Evolutionary conservation across 108 stramenopile species (phyloP).

Genomic region (Phaeodactylum tricornutum): DNA sequence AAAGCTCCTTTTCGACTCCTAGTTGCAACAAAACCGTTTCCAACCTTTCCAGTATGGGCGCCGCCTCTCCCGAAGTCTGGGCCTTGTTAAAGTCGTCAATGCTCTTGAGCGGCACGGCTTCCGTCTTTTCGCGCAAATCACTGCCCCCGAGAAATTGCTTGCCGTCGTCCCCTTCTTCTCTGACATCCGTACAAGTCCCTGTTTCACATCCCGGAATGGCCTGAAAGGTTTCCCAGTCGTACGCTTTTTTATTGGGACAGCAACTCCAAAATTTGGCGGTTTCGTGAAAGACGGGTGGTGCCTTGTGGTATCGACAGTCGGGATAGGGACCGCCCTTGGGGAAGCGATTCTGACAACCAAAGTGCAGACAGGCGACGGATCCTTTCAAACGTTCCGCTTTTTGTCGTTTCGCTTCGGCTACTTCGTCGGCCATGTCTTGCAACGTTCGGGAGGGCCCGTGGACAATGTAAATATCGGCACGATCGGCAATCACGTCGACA

Average conservation of each 20-base stretch:
- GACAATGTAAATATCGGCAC: slow-evolving; percentile 62
- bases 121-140: slow-evolving; percentile 58
- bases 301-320: slow-evolving; percentile 75
- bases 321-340: slow-evolving; percentile 68
- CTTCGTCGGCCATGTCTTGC: slow-evolving; percentile 32
- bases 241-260: slow-evolving; percentile 84
- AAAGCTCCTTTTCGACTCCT: slow-evolving; percentile 73
- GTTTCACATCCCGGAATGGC: slow-evolving; percentile 62
- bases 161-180: slow-evolving; percentile 26
- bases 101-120: slow-evolving; percentile 40
- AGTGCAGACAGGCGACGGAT: slow-evolving; percentile 64
- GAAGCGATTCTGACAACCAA: slow-evolving; percentile 82
- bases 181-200: slow-evolving; percentile 70
- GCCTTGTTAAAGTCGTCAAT: slow-evolving; percentile 84
- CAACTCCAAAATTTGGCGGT: slow-evolving; percentile 97
- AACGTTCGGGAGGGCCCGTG: slow-evolving; percentile 53
- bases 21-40: slow-evolving; percentile 51
- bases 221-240: slow-evolving; percentile 83
- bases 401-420: slow-evolving; percentile 20
- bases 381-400: slow-evolving; percentile 27
- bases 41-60: slow-evolving; percentile 63
- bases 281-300: slow-evolving; percentile 97
- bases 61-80: slow-evolving; percentile 63
- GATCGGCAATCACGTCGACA: slow-evolving; percentile 57
- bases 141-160: slow-evolving; percentile 79